Percentiles rank a stretch among this genome's conserved stretches.
Conservation (phyloP, 164 flowering plant species). For the Sextonia rubra region DNA sequence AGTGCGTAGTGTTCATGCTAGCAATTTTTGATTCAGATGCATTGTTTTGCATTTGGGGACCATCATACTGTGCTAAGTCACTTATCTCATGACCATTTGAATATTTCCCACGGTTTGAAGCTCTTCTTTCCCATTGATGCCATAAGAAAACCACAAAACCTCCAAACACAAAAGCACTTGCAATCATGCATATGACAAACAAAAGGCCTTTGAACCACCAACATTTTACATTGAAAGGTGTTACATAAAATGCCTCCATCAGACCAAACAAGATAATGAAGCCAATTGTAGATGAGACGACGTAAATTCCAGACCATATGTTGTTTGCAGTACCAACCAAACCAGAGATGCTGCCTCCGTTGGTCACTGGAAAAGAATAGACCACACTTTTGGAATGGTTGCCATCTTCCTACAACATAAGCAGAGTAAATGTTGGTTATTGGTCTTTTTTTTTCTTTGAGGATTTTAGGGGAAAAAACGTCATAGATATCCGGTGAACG, state of each 20-base stretch:
- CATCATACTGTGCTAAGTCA: conserved; percentile 10
- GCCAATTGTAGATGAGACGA: conserved; percentile 54
- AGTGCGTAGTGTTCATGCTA: conserved; percentile 25
- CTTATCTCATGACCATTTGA: conserved; percentile 16
- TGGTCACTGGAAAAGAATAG: conserved; percentile 28
- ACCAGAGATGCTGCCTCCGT: conserved; percentile 51
- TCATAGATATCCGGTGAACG: too few species aligned
- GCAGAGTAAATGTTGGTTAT: neutral
- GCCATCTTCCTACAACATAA: conserved; percentile 65
- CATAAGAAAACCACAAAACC: conserved; percentile 64
- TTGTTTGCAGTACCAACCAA: conserved; percentile 82
- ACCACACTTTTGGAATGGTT: conserved; percentile 13
- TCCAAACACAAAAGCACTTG: conserved; percentile 62
- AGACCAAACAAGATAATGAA: conserved; percentile 43
- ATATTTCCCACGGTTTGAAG: conserved; percentile 19
- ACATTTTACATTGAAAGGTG: conserved; percentile 31
- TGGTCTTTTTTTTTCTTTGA: neutral
- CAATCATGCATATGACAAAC: conserved; percentile 56
- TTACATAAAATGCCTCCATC: conserved; percentile 49
- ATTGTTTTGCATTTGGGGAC: conserved; percentile 7
- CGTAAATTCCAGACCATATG: conserved; percentile 70
- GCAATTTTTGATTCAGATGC: conserved; percentile 19
- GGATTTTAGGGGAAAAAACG: too few species aligned
- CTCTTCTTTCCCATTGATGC: conserved; percentile 57
- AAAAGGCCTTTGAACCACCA: conserved; percentile 94